phyloP scores from a whole-genome alignment of 1,284 basidiomycete genomes.

The Malassezia obtusa region DNA sequence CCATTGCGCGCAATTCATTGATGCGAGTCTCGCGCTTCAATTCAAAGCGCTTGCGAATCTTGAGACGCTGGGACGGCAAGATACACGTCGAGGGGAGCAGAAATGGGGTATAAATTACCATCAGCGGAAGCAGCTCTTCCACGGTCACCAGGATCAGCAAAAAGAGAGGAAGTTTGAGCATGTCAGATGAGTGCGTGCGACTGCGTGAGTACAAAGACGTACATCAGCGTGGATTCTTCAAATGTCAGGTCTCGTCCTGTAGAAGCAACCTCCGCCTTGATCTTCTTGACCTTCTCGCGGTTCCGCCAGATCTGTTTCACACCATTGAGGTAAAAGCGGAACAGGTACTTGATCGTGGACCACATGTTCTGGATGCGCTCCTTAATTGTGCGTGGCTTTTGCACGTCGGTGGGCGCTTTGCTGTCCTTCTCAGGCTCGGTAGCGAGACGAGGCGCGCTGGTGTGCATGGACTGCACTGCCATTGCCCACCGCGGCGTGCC shows the following conservation, averaged over 20 bases:
- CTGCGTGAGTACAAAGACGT: conserved; percentile 2
- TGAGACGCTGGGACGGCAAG: conserved; percentile 64
- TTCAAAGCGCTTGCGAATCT: conserved; percentile 37
- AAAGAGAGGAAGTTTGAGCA: conserved; percentile 66
- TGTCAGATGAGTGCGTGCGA: conserved; percentile 31
- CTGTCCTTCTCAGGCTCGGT: no score
- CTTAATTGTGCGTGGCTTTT: background rate
- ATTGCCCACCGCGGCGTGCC: no score
- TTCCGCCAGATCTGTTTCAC: conserved; percentile 46
- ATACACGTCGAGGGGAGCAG: conserved; percentile 77
- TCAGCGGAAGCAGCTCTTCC: conserved; percentile 71
- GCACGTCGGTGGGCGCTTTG: background rate
- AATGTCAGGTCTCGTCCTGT: conserved; percentile 22
- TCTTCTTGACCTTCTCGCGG: conserved; percentile 20
- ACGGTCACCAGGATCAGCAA: conserved; percentile 63
- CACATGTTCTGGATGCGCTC: conserved; percentile 16
- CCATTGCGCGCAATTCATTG: conserved; percentile 16
- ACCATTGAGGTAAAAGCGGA: conserved; percentile 45
- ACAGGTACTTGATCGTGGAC: conserved; percentile 40
- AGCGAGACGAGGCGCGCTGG: no score
- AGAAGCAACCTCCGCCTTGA: conserved; percentile 18
- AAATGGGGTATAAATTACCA: conserved; percentile 73
- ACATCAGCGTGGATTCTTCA: conserved; percentile 30
- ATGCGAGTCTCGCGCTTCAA: conserved; percentile 28
- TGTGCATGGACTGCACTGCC: no score